Conservation (phyloP, 2,329 filamentous ascomycete genomes). For the Claviceps fusiformis region DNA sequence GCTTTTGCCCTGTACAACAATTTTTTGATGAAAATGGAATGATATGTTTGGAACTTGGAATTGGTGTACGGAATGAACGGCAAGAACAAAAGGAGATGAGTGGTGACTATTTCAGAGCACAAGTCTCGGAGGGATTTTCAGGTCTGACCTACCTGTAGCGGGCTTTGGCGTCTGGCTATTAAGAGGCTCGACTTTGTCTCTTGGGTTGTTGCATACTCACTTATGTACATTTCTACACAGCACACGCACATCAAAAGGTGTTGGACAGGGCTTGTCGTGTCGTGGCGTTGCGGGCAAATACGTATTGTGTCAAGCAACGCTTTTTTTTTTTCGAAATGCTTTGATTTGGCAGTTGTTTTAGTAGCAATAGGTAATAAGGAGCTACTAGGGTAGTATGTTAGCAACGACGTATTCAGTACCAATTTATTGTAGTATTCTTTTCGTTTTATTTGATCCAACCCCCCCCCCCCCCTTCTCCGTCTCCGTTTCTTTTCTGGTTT, state of each 20-base stretch:
- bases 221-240: conserved; percentile 28
- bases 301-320: conserved; percentile 6
- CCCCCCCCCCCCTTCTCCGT: too few relatives aligned
- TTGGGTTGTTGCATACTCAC: conserved; percentile 11
- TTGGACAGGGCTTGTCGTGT: conserved; percentile 20
- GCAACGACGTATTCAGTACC: not conserved
- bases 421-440: not conserved
- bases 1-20: conserved; percentile 17
- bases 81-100: not conserved
- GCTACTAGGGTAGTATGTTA: conserved; percentile 1
- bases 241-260: conserved; percentile 35
- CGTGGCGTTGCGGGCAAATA: conserved; percentile 14
- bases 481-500: too few relatives aligned
- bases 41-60: conserved; percentile 3
- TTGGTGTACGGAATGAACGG: not conserved
- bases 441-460: not conserved
- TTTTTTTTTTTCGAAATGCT: conserved; percentile 14
- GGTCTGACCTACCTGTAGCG: not conserved
- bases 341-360: conserved; percentile 1
- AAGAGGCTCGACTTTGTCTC: not conserved
- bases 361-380: conserved; percentile 17
- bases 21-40: conserved; percentile 11
- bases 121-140: not conserved
- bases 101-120: not conserved
- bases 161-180: not conserved